Evolutionary conservation across 2,329 filamentous ascomycete genomes (phyloP), one percentile per base, ranked within the genome.

Genomic region (Gliomastix tumulicola): DNA sequence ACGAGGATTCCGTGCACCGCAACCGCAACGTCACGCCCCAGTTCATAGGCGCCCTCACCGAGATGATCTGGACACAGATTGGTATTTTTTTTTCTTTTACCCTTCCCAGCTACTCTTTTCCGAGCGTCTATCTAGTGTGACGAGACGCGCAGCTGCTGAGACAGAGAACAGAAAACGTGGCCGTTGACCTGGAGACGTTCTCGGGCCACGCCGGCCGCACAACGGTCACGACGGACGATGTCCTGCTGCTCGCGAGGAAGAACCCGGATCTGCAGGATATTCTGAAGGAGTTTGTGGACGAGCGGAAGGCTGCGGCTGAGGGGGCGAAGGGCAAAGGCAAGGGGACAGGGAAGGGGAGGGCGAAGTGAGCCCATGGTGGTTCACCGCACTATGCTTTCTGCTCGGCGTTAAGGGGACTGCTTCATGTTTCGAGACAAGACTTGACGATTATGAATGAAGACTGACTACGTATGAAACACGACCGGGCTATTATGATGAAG

Each of bases 1-100:
- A 97, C 56, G 81, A 90, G 46, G 84, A 94, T 55, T 82, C 80
- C 10, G 43, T 65, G 21, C 48, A 49, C 13, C 55, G 59, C 37
- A 61, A 85, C 53, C 74, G 87, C 44, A 96, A 94, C 59, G 87
- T 89, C 7, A 95, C 90, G 19, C 87, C 87, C 3, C 88, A 94
- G 53, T 95, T 94, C 58, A 94, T 94, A 47, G 88, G 83, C 8
- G 83, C 84, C 0, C 59, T 94, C 53, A 92, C 86, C 1, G 88
- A 95, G 58, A 76, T 94, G 59, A 83, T 90, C 7, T 95, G 86
- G 79, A 75, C 80, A 2, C 88, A 94, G 48, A 84, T 95, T 35
- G 84, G 88, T 90, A 38, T 11, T 8, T 11, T 9, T 16, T 20
- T 15, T 12, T 27, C 7, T 15, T 30, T n/a, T 25, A 9, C 13